Evolutionary conservation across 192 early-diverging fungal genomes (phyloP).

Genomic region (Backusella westeae): DNA sequence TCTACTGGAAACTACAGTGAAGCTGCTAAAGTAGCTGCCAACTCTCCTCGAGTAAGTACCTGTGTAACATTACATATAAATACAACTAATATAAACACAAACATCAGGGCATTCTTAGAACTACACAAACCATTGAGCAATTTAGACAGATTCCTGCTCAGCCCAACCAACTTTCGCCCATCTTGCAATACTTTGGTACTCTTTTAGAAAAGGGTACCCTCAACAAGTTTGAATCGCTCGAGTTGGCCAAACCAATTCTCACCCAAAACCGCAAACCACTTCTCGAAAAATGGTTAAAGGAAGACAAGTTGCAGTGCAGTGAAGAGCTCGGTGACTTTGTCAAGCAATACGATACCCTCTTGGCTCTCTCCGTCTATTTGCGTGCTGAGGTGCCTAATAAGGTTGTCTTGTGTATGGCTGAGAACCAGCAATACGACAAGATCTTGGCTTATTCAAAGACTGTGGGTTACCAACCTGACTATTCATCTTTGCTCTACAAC

Average conservation of each 20-base stretch:
- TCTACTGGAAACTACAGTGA: conserved; percentile 73
- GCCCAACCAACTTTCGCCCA: conserved; percentile 83
- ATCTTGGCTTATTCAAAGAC: conserved; percentile 95
- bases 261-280: conserved; percentile 88
- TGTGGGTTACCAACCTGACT: conserved; percentile 92
- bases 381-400: conserved; percentile 93
- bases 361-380: conserved; percentile 93
- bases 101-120: conserved; percentile 85
- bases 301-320: conserved; percentile 97
- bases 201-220: conserved; percentile 91
- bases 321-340: conserved; percentile 98
- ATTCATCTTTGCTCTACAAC: conserved; percentile 83
- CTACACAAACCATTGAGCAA: conserved; percentile 89
- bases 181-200: conserved; percentile 97
- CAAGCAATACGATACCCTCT: conserved; percentile 83
- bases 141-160: conserved; percentile 81
- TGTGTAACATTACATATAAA: background rate
- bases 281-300: conserved; percentile 98
- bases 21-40: conserved; percentile 95
- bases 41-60: conserved; percentile 71
- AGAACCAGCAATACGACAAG: conserved; percentile 94
- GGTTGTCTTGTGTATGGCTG: conserved; percentile 95
- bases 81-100: background rate
- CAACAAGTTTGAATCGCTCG: conserved; percentile 94
- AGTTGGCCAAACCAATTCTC: conserved; percentile 89